A percentile compares a stretch with the other conserved stretches of the same genome.
Evolutionary conservation across 1,284 basidiomycete species (phyloP).

Genomic region (Phylloboletellus chloephorus): DNA sequence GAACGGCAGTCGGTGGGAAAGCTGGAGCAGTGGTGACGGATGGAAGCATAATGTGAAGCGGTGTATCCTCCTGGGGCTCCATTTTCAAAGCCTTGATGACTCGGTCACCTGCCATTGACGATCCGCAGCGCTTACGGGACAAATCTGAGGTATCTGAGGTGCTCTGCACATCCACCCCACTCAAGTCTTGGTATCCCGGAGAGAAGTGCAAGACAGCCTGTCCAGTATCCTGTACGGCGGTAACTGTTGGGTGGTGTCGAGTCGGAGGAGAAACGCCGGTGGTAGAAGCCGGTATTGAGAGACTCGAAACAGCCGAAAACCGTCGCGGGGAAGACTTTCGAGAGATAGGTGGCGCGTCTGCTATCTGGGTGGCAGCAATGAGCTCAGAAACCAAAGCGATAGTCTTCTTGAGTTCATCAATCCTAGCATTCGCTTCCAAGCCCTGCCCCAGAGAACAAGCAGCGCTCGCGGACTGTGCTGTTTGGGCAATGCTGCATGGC

Average conservation of each 20-base stretch:
- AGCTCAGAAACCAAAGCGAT: slow-evolving; percentile 46
- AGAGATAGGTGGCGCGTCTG: slow-evolving; percentile 32
- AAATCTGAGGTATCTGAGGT: slow-evolving; percentile 26
- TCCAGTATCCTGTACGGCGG: slow-evolving; percentile 21
- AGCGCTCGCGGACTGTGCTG: slow-evolving; percentile 43
- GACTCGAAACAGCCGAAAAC: slow-evolving; percentile 14
- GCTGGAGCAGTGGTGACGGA: slow-evolving; percentile 25
- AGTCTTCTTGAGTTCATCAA: slow-evolving; percentile 44
- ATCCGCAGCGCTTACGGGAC: slow-evolving; percentile 62
- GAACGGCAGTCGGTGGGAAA: slow-evolving; percentile 22
- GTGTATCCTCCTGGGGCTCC: slow-evolving; percentile 56
- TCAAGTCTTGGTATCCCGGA: slow-evolving; percentile 14
- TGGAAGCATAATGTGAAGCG: slow-evolving; percentile 28
- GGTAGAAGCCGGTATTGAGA: slow-evolving; percentile 15
- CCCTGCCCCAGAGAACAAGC: slow-evolving; percentile 46
- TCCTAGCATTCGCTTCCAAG: slow-evolving; percentile 40
- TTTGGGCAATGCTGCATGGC: slow-evolving; percentile 41
- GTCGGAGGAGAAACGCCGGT: slow-evolving; percentile 13
- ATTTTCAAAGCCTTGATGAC: slow-evolving; percentile 61
- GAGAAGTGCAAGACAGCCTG: slow-evolving; percentile 20
- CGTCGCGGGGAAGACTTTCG: slow-evolving; percentile 28
- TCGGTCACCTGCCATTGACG: slow-evolving; percentile 56
- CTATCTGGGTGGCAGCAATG: slow-evolving; percentile 41
- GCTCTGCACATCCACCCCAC: slow-evolving; percentile 20
- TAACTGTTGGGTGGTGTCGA: slow-evolving; percentile 16